Evolutionary conservation across 2,329 filamentous ascomycete species (phyloP).

Genomic region (Elsinoe ampelina): DNA sequence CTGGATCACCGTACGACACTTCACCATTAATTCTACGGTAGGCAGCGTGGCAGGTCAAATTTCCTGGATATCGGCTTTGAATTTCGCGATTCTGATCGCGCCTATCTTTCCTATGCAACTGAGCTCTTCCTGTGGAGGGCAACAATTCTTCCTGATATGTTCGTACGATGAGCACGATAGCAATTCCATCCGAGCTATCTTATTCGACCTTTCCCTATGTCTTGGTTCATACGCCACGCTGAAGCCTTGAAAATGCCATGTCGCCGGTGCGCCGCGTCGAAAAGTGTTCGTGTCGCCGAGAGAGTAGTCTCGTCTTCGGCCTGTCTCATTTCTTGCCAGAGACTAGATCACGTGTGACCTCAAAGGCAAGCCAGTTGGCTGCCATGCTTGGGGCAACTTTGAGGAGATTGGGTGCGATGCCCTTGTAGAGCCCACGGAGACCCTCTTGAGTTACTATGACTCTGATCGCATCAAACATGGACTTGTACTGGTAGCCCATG

Average conservation of each 20-base stretch:
- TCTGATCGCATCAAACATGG: conserved; percentile 70
- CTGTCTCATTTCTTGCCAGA: conserved; percentile 46
- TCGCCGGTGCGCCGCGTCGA: not conserved
- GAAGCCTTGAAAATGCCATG: conserved; percentile 11
- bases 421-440: conserved; percentile 80
- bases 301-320: conserved; percentile 35
- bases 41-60: not conserved
- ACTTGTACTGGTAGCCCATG: conserved; percentile 93
- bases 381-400: conserved; percentile 99
- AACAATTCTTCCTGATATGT: not conserved
- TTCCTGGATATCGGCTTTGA: not conserved
- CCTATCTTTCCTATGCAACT: no score
- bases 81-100: not conserved
- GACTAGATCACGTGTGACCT: conserved; percentile 82
- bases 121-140: conserved; percentile 1
- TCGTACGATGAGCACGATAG: not conserved
- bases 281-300: not conserved
- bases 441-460: conserved; percentile 81
- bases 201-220: not conserved
- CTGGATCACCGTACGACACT: not conserved
- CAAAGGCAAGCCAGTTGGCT: conserved; percentile 95
- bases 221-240: conserved; percentile 12
- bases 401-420: conserved; percentile 85
- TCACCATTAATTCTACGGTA: not conserved
- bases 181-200: not conserved